Percentiles rank a stretch among this genome's conserved stretches.
phyloP scores from a whole-genome alignment of 768 basidiomycete species.

The Boletellus ananiceps region DNA sequence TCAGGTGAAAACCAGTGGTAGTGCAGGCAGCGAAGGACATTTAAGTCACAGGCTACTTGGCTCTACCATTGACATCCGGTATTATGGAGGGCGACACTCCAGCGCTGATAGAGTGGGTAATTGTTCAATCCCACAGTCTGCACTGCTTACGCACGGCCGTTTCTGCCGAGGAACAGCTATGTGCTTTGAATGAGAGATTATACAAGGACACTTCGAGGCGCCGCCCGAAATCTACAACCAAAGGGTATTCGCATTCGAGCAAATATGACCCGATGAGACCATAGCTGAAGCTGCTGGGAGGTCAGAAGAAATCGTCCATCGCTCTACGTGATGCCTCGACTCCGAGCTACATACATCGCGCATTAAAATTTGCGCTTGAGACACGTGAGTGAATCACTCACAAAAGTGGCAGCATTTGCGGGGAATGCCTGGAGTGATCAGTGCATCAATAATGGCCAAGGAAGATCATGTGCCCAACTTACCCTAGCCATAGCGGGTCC shows the following conservation, averaged over 20 bases:
- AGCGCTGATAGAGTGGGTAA: constrained; percentile 1
- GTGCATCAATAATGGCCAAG: background rate
- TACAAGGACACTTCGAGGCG: constrained; percentile 9
- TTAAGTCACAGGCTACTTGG: background rate
- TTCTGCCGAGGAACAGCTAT: background rate
- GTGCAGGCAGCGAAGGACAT: background rate
- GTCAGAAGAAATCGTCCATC: constrained; percentile 64
- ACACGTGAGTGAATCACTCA: constrained; percentile 37
- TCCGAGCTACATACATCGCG: constrained; percentile 55
- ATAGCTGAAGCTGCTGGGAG: background rate
- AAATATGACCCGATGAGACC: background rate
- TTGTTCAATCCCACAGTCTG: background rate
- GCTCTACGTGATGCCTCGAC: constrained; percentile 86
- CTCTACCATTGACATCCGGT: constrained; percentile 1
- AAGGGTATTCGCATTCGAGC: constrained; percentile 3
- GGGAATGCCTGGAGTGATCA: constrained; percentile 77
- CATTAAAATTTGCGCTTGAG: background rate
- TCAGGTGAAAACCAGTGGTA: background rate
- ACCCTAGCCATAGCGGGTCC: constrained; percentile 95
- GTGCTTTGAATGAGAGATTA: constrained; percentile 7
- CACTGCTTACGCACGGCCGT: constrained; percentile 1
- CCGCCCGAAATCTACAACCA: constrained; percentile 3
- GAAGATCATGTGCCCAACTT: constrained; percentile 25
- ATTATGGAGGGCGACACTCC: constrained; percentile 11
- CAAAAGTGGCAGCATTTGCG: constrained; percentile 92